These are phyloP conservation scores for Thelonectria olida DNA, from an alignment of 2,329 filamentous ascomycete species.

Conservation along the genomic window DNA sequence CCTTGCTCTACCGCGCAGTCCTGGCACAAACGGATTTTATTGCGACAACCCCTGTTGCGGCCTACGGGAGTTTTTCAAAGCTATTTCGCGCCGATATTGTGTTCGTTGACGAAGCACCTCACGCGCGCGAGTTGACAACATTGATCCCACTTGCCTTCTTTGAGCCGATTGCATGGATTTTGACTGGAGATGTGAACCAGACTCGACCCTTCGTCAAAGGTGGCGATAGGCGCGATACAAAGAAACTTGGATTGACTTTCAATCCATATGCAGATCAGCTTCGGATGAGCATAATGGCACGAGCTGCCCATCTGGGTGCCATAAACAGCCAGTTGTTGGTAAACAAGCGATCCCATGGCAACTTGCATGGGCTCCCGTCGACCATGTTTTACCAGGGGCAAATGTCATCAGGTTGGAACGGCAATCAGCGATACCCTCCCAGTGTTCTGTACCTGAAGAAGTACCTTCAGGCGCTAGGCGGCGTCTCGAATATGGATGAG, in stretches of 20 bases:
- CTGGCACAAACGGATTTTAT: slow-evolving; percentile 53
- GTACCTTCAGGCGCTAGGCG: slow-evolving; percentile 41
- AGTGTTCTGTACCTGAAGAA: slow-evolving; percentile 41
- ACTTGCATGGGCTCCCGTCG: slow-evolving; percentile 53
- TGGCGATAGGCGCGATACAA: slow-evolving; percentile 24
- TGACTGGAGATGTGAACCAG: slow-evolving; percentile 56
- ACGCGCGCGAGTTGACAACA: slow-evolving; percentile 56
- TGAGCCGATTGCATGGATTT: slow-evolving; percentile 54
- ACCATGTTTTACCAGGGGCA: slow-evolving; percentile 51
- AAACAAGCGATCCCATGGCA: slow-evolving; percentile 49
- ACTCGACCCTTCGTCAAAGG: slow-evolving; percentile 54
- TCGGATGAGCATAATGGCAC: slow-evolving; percentile 49
- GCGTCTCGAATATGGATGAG: slow-evolving; percentile 33
- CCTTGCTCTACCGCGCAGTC: slow-evolving; percentile 50
- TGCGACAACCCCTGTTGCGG: slow-evolving; percentile 57
- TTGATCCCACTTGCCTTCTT: slow-evolving; percentile 56
- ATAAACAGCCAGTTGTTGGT: slow-evolving; percentile 46
- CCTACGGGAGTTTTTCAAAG: slow-evolving; percentile 47
- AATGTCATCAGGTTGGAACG: slow-evolving; percentile 48
- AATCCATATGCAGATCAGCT: slow-evolving; percentile 47
- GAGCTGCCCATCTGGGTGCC: slow-evolving; percentile 45
- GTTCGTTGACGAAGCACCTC: slow-evolving; percentile 78
- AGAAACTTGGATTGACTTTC: slow-evolving; percentile 32
- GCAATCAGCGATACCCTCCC: slow-evolving; percentile 36
- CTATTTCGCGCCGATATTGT: slow-evolving; percentile 84